These are phyloP conservation scores for Solanum chacoense DNA, from an alignment of 305 asterid species.

Conservation along the genomic window DNA sequence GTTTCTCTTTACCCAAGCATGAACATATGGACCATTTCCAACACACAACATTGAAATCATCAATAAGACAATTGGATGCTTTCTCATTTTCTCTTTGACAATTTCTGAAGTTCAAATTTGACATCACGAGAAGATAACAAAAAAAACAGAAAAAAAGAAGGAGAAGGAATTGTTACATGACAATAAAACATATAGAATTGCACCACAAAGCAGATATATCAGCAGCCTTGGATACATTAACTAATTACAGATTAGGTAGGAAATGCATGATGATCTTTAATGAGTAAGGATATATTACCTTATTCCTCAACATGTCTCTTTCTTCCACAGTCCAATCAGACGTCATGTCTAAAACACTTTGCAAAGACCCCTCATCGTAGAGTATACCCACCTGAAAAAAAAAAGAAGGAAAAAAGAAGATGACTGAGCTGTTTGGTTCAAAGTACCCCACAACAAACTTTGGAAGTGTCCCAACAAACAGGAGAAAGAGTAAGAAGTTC, in stretches of 20 bases:
- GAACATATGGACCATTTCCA: background rate
- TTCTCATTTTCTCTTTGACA: background rate
- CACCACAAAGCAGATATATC: background rate
- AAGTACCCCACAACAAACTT: background rate
- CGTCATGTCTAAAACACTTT: slow-evolving; percentile 66
- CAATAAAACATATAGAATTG: background rate
- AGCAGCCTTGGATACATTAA: background rate
- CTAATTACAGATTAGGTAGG: background rate
- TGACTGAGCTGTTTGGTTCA: background rate
- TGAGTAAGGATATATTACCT: slow-evolving; percentile 28
- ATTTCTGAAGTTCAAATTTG: background rate
- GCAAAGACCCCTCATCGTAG: slow-evolving; percentile 73
- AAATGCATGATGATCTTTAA: background rate
- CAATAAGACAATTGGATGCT: background rate
- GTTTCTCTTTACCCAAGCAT: background rate
- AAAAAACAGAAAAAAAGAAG: background rate
- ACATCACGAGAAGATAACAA: background rate
- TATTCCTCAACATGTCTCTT: slow-evolving; percentile 80
- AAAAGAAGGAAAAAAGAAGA: background rate
- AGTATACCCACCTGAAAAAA: slow-evolving; percentile 74
- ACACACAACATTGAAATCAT: background rate
- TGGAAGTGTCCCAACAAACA: background rate
- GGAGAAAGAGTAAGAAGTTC: background rate
- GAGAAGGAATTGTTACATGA: background rate
- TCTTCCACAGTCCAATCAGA: slow-evolving; percentile 86